These are phyloP conservation scores for Piper longum DNA, from an alignment of 164 flowering plant genomes.

Conservation along the genomic window DNA sequence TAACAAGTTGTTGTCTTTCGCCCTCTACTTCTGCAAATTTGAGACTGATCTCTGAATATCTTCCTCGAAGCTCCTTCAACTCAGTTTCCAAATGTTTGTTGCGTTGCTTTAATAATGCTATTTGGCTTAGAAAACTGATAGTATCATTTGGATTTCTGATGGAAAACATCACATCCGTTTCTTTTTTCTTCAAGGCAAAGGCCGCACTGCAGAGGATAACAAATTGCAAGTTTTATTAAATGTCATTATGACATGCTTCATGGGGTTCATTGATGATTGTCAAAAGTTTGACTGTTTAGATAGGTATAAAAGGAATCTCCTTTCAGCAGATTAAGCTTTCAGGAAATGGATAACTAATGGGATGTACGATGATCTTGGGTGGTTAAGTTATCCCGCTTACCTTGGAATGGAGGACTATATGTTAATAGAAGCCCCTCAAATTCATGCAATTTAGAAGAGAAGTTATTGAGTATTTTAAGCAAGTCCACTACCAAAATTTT, in stretches of 20 bases:
- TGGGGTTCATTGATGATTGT: neutral
- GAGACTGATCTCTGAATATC: slow-evolving; percentile 88
- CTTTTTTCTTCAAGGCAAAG: neutral
- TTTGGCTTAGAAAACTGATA: slow-evolving; percentile 23
- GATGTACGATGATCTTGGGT: too few species aligned
- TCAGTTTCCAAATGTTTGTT: slow-evolving; percentile 65
- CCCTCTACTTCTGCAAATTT: slow-evolving; percentile 96
- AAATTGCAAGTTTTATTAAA: too few species aligned
- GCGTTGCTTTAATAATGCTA: slow-evolving; percentile 36
- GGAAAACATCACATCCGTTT: too few species aligned
- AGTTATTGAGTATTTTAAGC: too few species aligned
- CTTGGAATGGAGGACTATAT: too few species aligned
- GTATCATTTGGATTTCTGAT: slow-evolving; percentile 9
- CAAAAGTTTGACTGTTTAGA: neutral
- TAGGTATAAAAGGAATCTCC: too few species aligned
- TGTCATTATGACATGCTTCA: neutral
- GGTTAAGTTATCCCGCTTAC: too few species aligned
- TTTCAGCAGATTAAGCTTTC: too few species aligned
- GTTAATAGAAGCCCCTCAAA: too few species aligned
- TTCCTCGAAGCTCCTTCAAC: slow-evolving; percentile 80
- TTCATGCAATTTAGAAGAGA: neutral
- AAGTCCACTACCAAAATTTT: neutral
- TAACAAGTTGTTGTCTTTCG: slow-evolving; percentile 81
- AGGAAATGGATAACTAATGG: too few species aligned
- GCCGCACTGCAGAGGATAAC: neutral